These are phyloP conservation scores for Tylopilus rubrobrunneus DNA, from an alignment of 768 basidiomycete genomes.

Conservation along the genomic window DNA sequence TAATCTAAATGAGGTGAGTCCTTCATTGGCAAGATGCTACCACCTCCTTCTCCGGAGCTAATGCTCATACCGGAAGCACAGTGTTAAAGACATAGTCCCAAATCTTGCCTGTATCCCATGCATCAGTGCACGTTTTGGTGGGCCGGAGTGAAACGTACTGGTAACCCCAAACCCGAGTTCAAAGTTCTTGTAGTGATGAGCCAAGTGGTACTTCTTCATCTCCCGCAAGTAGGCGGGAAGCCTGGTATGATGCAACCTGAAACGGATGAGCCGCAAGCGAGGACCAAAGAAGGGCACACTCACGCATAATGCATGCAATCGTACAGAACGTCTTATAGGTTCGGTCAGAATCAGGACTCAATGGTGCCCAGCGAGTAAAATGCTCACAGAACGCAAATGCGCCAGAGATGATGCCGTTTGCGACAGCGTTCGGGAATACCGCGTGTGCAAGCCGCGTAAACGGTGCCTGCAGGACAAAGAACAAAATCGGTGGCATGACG, in stretches of 20 bases:
- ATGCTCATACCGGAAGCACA: conserved; percentile 53
- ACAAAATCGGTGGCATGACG: conserved; percentile 94
- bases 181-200: conserved; percentile 98
- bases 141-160: conserved; percentile 43
- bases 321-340: conserved; percentile 32
- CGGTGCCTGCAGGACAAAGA: conserved; percentile 71
- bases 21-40: neutral
- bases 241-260: conserved; percentile 83
- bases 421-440: conserved; percentile 78
- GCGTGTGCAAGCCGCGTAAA: conserved; percentile 82
- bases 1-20: neutral
- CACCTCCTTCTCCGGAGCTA: neutral
- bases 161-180: conserved; percentile 91
- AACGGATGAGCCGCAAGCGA: conserved; percentile 1
- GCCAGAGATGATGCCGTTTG: conserved; percentile 91
- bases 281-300: conserved; percentile 1
- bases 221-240: conserved; percentile 83
- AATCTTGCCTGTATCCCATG: conserved; percentile 61
- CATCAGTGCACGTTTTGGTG: neutral
- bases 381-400: conserved; percentile 66
- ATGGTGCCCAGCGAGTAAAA: neutral
- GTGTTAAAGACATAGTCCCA: conserved; percentile 96
- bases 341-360: conserved; percentile 6
- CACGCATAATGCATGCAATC: neutral
- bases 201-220: conserved; percentile 98